phyloP scores from a whole-genome alignment of 495 filamentous ascomycete species.

The Xylaria nigripes region DNA sequence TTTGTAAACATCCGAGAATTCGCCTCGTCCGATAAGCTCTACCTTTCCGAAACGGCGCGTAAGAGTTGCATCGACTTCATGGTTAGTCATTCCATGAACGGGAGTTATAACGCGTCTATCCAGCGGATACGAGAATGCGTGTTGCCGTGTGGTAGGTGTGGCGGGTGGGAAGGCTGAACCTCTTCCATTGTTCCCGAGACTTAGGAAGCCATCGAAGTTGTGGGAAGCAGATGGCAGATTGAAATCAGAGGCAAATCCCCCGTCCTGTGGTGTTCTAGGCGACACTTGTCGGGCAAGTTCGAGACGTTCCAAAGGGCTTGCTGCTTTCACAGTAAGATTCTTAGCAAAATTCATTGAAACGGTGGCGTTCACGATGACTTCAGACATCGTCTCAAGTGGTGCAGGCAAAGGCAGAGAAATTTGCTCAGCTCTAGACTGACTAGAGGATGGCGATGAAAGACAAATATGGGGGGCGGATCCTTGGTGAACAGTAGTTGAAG shows the following conservation, averaged over 20 bases:
- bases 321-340: constrained; percentile 36
- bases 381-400: constrained; percentile 24
- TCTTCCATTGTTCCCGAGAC: constrained; percentile 15
- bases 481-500: constrained; percentile 13
- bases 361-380: constrained; percentile 16
- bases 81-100: constrained; percentile 26
- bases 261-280: constrained; percentile 73
- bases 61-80: constrained; percentile 61
- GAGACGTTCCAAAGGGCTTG: constrained; percentile 41
- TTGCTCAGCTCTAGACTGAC: constrained; percentile 29
- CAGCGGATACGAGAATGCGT: constrained; percentile 21
- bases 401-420: constrained; percentile 24
- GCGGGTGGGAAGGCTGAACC: constrained; percentile 54
- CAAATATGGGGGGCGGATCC: constrained; percentile 11
- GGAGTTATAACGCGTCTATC: constrained; percentile 35
- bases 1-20: constrained; percentile 87
- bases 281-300: constrained; percentile 46
- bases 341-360: constrained; percentile 37
- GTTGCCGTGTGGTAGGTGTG: constrained; percentile 67
- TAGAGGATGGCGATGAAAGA: constrained; percentile 25
- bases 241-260: constrained; percentile 67
- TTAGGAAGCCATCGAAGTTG: constrained; percentile 31
- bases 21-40: constrained; percentile 71
- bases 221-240: constrained; percentile 71
- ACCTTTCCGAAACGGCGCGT: constrained; percentile 66